Evolutionary conservation across 192 early-diverging fungal genomes (phyloP).

Genomic region (Glomus cerebriforme): DNA sequence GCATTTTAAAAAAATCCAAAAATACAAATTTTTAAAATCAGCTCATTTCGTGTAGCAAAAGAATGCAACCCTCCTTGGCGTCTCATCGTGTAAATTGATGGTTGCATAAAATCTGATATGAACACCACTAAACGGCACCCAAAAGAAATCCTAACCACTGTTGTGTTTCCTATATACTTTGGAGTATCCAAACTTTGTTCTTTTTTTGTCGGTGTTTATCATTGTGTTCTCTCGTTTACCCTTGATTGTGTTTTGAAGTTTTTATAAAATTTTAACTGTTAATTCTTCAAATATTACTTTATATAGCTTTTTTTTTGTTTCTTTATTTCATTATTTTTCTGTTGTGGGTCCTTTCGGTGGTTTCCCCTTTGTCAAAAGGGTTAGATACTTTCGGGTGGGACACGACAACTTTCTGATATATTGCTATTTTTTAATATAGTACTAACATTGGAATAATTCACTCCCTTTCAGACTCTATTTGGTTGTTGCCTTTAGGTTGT

Average conservation of each 20-base stretch:
- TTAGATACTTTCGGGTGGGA: constrained; percentile 14
- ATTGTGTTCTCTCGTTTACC: background rate
- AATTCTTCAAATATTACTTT: background rate
- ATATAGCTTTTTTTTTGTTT: background rate
- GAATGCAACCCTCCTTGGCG: background rate
- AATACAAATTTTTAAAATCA: no score
- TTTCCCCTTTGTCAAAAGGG: constrained; percentile 1
- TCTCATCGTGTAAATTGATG: background rate
- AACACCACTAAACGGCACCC: background rate
- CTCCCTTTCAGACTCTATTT: background rate
- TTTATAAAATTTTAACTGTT: background rate
- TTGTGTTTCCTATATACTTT: background rate
- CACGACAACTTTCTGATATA: constrained; percentile 6
- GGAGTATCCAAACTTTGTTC: background rate
- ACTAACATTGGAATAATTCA: background rate
- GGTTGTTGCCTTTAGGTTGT: background rate
- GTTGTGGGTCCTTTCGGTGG: constrained; percentile 5
- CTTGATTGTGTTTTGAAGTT: no score
- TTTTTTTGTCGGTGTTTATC: background rate
- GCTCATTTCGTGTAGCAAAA: background rate
- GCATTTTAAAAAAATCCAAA: no score
- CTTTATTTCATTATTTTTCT: background rate
- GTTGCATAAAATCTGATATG: background rate
- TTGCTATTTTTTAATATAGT: background rate
- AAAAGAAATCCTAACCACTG: background rate